Base-by-base conservation (phyloP, 257 asterid species). In the Plectranthus barbatus region DNA sequence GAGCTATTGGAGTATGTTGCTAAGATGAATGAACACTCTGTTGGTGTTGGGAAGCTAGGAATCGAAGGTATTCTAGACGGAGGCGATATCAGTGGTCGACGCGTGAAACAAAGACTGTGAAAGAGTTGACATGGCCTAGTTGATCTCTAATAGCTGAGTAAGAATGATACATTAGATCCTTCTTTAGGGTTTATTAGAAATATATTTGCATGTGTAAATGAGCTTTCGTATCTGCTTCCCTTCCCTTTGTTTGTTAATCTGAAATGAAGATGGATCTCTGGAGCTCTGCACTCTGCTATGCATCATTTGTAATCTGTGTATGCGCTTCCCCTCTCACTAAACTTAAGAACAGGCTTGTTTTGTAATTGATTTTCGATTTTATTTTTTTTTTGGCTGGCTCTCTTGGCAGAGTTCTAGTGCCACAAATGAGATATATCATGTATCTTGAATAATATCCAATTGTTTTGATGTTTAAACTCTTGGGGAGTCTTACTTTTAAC, bases 1-100 rank as follows among this genome's bases (percentile, higher is more conserved):
- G 97, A 93, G 62, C 64, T 93, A 73, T 76, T 93, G 71, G 97
- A 90, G 76, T 82, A 87, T 37, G 97, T 90, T n/a, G 95, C 99
- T 5, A 79, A 83, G 86, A 75, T 80, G 69, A 82, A 67, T 9
- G 94, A 85, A 72, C 96, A 85, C 55, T 76, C 88, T 7, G 23
- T 70, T 14, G 72, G 64, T 9, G 36, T 62, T 20, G 82, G 81
- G 58, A 93, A 87, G 85, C 94, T 75, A 68, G 81, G 83, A 55
- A 69, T 56, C 9, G 96, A 82, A 54, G 76, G 77, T 59, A 44
- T 82, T 19, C 72, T 82, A 14, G 97, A 90, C 2, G 95, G 95
- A 26, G 75, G 82, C 52, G 99, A 90, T 70, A 70, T 66, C 66
- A 69, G 75, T 39, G 91, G 97, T n/a, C 78, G 99, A 60, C 96